phyloP scores from a whole-genome alignment of 257 asterid genomes.

The Salvia splendens region DNA sequence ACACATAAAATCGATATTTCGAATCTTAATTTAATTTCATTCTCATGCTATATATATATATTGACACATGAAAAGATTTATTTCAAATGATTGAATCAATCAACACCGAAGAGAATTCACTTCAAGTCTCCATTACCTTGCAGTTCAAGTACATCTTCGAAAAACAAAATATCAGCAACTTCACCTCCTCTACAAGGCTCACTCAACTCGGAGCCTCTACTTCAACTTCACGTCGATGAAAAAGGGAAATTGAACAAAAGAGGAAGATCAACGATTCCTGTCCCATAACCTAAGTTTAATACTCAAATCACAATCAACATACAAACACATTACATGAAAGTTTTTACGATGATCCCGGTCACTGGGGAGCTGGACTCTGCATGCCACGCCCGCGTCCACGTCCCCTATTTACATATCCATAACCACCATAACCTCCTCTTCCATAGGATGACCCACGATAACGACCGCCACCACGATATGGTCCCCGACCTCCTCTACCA shows the following conservation, averaged over 20 bases:
- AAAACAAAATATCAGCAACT: slow-evolving; percentile 12
- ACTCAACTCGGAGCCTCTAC: neutral
- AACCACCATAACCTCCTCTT: slow-evolving; percentile 58
- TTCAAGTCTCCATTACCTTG: slow-evolving; percentile 26
- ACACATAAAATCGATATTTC: too few relatives aligned
- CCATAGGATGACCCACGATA: slow-evolving; percentile 67
- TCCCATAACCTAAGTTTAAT: slow-evolving; percentile 35
- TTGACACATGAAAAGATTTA: too few relatives aligned
- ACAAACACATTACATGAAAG: slow-evolving; percentile 46
- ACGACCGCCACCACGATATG: slow-evolving; percentile 74
- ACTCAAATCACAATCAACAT: slow-evolving; percentile 16
- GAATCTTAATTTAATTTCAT: too few relatives aligned
- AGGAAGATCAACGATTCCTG: slow-evolving; percentile 25
- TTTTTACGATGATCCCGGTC: slow-evolving; percentile 39
- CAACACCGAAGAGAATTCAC: neutral
- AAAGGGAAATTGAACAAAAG: slow-evolving; percentile 19
- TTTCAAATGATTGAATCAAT: too few relatives aligned
- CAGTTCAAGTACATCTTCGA: slow-evolving; percentile 14
- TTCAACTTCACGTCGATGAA: slow-evolving; percentile 24
- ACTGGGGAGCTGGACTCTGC: slow-evolving; percentile 28
- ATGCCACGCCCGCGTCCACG: slow-evolving; percentile 53
- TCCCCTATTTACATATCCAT: slow-evolving; percentile 42
- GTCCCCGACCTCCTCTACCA: slow-evolving; percentile 73
- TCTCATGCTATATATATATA: too few relatives aligned
- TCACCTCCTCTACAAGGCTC: slow-evolving; percentile 7